Base-by-base conservation (phyloP, 352 stramenopile genomes). In the Bremia lactucae region DNA sequence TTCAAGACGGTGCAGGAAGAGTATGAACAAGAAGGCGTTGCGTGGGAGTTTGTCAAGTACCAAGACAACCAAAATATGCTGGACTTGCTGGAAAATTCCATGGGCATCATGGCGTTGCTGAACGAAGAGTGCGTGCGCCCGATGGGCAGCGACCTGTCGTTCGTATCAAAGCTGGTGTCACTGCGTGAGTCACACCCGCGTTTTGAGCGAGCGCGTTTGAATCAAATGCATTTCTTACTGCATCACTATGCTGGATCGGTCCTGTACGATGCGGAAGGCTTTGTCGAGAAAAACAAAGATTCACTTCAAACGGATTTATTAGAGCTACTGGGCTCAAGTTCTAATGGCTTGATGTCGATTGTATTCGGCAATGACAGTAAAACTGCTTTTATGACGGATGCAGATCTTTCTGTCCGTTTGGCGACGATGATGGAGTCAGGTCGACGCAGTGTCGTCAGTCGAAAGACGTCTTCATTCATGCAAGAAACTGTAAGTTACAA, bases 11-110 rank as follows among this genome's bases (percentile, higher is more conserved):
- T 93, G 0, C 77, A 93, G 51, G 74, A 88, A 34, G 80, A 92
- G 47, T 92, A 92, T 47, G 49, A 64, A 21, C 61, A 65, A 48
- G 80, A 92, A 36, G 62, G 71, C 24, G 61, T 92, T 8, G 62
- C 61, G 1, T 92, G 80, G 80, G 65, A 84, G 36, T 88, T 87
- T 14, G 62, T 94, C 11, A 75, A 72, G 45, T 95, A 87, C 51
- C 70, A 72, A 29, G 86, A 96, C 56, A 96, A 96, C 52, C 82
- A 93, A 47, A 79, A 94, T 29, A 89, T 94, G 59, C 62, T 96
- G 24, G 82, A 94, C 31, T 50, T 96, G 42, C 55, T 95, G 2
- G 86, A 96, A 53, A 88, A 80, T 28, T 87, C 77, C 19, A 92
- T 95, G 66, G 86, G 85, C 11, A 44, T 96, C 8, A 88, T 96